phyloP scores from a whole-genome alignment of 129 eudicot genomes.

The Escallonia rubra region DNA sequence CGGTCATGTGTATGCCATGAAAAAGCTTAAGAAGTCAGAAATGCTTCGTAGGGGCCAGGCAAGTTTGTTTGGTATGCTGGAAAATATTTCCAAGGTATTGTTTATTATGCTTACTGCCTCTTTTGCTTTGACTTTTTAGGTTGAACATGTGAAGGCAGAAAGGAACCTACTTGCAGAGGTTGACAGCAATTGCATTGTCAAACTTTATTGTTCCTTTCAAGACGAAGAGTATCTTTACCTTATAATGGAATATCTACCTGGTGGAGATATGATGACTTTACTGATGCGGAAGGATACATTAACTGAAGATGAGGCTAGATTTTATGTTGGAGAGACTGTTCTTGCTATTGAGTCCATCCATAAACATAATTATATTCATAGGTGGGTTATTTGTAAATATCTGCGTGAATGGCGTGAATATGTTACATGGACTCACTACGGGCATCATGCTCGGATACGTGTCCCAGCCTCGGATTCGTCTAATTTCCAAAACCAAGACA shows the following conservation, averaged over 20 bases:
- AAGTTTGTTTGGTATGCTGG: constrained; percentile 8
- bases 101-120: constrained; percentile 5
- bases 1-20: constrained; percentile 93
- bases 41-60: constrained; percentile 99
- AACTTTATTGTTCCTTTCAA: constrained; percentile 94
- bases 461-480: too few species aligned
- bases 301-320: constrained; percentile 87
- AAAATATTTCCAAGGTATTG: background rate
- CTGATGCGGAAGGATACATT: constrained; percentile 88
- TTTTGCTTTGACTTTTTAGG: constrained; percentile 35
- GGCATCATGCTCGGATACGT: too few species aligned
- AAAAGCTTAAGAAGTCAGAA: constrained; percentile 93
- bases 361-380: constrained; percentile 91
- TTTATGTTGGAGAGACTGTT: constrained; percentile 93
- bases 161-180: constrained; percentile 93
- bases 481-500: too few species aligned
- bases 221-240: constrained; percentile 92
- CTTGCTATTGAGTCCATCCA: constrained; percentile 94
- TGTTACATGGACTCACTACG: too few species aligned
- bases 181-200: constrained; percentile 95
- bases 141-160: constrained; percentile 98
- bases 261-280: constrained; percentile 98
- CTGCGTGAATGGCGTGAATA: too few species aligned
- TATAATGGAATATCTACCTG: constrained; percentile 94
- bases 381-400: constrained; percentile 32